phyloP scores from a whole-genome alignment of 257 asterid genomes.

The Solanum tacnaense region DNA sequence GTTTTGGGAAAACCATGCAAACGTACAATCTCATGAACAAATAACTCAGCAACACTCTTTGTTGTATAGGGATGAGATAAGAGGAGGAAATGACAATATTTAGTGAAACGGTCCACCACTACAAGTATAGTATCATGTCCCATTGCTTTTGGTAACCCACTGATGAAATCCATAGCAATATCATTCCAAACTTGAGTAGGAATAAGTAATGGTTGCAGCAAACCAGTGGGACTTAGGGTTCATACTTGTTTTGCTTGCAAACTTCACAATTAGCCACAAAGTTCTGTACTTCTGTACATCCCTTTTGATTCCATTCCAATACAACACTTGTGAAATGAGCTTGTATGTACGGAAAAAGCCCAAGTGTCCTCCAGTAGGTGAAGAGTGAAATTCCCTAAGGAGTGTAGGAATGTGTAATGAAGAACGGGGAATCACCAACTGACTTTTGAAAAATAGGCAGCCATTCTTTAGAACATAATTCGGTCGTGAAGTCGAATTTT shows the following conservation, averaged over 20 bases:
- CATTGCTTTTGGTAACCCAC: neutral
- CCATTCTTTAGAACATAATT: neutral
- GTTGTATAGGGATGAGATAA: neutral
- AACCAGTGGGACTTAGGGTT: neutral
- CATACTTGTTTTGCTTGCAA: neutral
- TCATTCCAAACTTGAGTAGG: neutral
- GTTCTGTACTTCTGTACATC: neutral
- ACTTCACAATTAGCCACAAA: neutral
- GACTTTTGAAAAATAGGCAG: neutral
- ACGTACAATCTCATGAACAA: neutral
- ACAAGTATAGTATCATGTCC: neutral
- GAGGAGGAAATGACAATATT: neutral
- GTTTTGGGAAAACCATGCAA: neutral
- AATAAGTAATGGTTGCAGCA: neutral
- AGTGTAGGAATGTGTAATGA: neutral
- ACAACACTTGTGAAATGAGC: neutral
- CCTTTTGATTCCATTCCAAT: neutral
- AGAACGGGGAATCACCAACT: neutral
- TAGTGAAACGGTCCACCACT: neutral
- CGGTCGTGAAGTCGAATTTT: neutral
- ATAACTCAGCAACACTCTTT: neutral
- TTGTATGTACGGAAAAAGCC: neutral
- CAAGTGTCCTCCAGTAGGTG: neutral
- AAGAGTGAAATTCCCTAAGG: neutral
- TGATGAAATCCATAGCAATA: neutral